Evolutionary conservation across 306 rosid species (phyloP), one percentile per base, ranked within the genome.

Genomic region (Fragaria vesca): DNA sequence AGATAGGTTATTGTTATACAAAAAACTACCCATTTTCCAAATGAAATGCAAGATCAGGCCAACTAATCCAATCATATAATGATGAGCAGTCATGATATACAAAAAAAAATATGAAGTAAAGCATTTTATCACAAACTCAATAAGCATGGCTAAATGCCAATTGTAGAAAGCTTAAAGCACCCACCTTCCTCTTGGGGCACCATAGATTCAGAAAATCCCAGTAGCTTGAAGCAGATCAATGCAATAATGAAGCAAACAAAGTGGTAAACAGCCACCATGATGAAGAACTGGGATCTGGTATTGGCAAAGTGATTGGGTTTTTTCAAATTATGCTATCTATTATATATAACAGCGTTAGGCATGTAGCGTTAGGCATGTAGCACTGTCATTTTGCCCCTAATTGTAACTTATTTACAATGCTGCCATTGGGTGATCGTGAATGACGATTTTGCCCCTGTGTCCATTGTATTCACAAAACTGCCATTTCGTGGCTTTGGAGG

Each of bases 181-280:
- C 13, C 79, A 88, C 96, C 92, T 85, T 92, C 97, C 51, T 89
- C 82, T 57, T 86, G 90, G 47, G 93, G 86, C 47, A 92, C 46
- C 72, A 57, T 82, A 24, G 93, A 76, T 47, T 83, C 84, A 17
- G 87, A 85, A 83, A 86, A 69, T 76, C 85, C 71, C 70, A 77
- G 88, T 76, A 81, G 79, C 26, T 55, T 46, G 80, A 88, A 85
- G 81, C 85, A 80, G 78, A 76, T 83, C 48, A 79, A 32, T 36
- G 81, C 79, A 71, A 86, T 11, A 48, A 87, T 40, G 40, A 86
- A 42, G 68, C 81, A 66, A 36, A 74, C 73, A 57, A 77, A 74
- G 75, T 81, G 71, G 66, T 75, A 80, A 75, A 52, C 48, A 54
- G 57, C 71, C 80, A 63, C 66, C 93, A 84, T 92, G 81, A 20